These are phyloP conservation scores for Rhamnella rubrinervis DNA, from an alignment of 331 rosid species.

Conservation along the genomic window DNA sequence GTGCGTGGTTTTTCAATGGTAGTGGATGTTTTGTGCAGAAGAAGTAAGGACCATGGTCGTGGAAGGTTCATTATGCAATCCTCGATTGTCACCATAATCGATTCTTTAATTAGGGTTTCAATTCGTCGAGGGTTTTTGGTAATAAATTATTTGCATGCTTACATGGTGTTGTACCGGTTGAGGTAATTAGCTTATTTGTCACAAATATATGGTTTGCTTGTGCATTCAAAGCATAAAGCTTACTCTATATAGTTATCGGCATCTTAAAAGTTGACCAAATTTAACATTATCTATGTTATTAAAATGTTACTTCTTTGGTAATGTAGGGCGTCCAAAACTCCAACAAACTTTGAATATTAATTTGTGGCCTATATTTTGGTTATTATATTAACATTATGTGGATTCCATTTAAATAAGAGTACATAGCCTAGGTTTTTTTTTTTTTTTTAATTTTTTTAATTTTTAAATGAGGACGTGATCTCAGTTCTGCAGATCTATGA, in stretches of 20 bases:
- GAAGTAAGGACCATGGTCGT: constrained; percentile 7
- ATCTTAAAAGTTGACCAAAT: constrained; percentile 20
- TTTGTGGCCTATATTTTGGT: not conserved
- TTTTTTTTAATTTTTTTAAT: not conserved
- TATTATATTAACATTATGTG: not conserved
- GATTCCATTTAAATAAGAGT: not conserved
- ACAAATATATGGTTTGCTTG: constrained; percentile 26
- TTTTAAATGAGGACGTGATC: not conserved
- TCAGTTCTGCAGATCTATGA: not conserved
- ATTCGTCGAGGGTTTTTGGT: not conserved
- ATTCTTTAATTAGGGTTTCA: not conserved
- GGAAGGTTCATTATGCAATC: constrained; percentile 4
- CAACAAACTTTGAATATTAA: constrained; percentile 62
- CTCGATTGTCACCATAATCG: constrained; percentile 12
- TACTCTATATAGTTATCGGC: constrained; percentile 23
- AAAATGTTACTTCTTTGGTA: constrained; percentile 15
- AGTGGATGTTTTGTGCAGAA: not conserved
- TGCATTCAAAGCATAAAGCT: constrained; percentile 1
- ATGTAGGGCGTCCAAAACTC: constrained; percentile 42
- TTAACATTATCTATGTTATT: constrained; percentile 3
- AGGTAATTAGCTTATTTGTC: constrained; percentile 44
- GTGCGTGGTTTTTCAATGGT: not conserved
- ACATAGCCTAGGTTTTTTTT: not conserved
- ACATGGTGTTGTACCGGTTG: constrained; percentile 15
- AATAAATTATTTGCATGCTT: constrained; percentile 20